These are phyloP conservation scores for Chrysoporthe deuterocubensis DNA, from an alignment of 2,329 filamentous ascomycete species.

Conservation along the genomic window DNA sequence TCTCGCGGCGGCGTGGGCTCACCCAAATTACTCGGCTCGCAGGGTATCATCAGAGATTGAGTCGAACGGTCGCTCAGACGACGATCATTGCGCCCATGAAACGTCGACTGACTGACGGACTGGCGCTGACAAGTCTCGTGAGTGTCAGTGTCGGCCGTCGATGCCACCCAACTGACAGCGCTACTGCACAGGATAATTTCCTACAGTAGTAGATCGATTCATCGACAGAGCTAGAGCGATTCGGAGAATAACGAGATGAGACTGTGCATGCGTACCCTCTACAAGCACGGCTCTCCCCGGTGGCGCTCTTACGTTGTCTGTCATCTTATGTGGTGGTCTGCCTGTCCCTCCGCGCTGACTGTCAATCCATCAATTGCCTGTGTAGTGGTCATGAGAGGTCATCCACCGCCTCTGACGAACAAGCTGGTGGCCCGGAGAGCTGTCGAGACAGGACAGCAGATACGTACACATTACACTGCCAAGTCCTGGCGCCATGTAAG, in stretches of 20 bases:
- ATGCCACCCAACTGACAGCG: slow-evolving; percentile 16
- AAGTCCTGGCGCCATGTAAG: neutral
- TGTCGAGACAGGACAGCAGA: neutral
- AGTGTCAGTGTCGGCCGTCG: slow-evolving; percentile 1
- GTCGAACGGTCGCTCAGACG: neutral
- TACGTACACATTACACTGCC: neutral
- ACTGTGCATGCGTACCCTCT: neutral
- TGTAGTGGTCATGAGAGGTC: neutral
- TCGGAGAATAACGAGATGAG: slow-evolving; percentile 18
- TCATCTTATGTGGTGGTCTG: neutral
- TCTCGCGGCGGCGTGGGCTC: slow-evolving; percentile 21
- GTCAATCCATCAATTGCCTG: neutral
- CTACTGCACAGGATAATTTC: slow-evolving; percentile 19
- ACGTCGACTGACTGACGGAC: neutral
- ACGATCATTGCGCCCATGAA: too few species aligned
- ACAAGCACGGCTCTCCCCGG: neutral
- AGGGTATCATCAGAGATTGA: neutral
- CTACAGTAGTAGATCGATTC: slow-evolving; percentile 17
- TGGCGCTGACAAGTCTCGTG: neutral
- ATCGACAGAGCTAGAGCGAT: slow-evolving; percentile 3
- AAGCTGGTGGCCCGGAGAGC: too few species aligned
- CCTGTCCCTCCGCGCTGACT: neutral
- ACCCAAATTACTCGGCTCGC: slow-evolving; percentile 8
- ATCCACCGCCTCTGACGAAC: neutral
- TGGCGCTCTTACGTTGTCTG: neutral